Conservation (phyloP, 257 asterid genomes). For the Solanum chiquidenum region DNA sequence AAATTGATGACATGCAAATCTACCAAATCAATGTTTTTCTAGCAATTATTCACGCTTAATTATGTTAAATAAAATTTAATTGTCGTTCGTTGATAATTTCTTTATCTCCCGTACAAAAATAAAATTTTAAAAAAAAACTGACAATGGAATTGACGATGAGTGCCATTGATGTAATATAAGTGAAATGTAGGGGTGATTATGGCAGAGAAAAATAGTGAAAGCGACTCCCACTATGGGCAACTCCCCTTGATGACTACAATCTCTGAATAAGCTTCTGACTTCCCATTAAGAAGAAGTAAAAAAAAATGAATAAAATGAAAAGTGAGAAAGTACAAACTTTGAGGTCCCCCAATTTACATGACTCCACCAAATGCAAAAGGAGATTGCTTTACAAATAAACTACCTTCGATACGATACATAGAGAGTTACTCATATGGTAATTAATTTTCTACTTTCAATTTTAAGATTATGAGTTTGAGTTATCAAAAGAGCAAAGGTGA, state of each 20-base stretch:
- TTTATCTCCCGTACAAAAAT: too few relatives aligned
- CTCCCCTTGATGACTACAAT: conserved; percentile 6
- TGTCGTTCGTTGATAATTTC: not conserved
- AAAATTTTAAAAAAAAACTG: not conserved
- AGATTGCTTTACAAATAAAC: conserved; percentile 5
- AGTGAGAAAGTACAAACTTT: not conserved
- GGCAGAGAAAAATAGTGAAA: conserved; percentile 6
- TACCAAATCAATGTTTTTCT: not conserved
- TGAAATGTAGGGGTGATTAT: not conserved
- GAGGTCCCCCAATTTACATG: not conserved
- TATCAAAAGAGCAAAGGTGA: not conserved
- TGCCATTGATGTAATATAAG: not conserved
- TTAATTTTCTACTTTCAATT: accelerated
- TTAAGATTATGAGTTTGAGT: too few relatives aligned
- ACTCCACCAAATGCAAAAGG: conserved; percentile 1
- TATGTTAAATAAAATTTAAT: not conserved
- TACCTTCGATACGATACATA: not conserved
- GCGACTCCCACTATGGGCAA: conserved; percentile 2
- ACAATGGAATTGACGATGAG: not conserved
- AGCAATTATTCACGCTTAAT: not conserved
- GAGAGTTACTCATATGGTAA: too few relatives aligned
- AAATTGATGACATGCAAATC: not conserved
- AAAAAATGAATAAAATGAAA: not conserved
- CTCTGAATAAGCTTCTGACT: conserved; percentile 13
- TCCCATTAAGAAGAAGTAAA: not conserved